phyloP scores from a whole-genome alignment of 371 early-diverging fungal genomes.

The Antonospora locustae region DNA sequence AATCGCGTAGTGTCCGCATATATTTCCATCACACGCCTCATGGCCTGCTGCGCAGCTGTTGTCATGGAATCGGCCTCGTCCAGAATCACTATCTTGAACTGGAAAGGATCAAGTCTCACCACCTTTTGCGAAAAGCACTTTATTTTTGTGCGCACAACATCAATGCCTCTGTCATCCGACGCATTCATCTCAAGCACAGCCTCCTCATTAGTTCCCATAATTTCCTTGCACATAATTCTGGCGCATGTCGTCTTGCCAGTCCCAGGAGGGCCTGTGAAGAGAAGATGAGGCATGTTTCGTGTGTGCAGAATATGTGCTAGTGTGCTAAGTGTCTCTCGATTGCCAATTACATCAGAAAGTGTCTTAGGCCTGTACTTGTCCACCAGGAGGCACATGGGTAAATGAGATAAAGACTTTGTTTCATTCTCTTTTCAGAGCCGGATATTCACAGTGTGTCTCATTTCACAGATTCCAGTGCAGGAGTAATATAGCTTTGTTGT shows the following conservation, averaged over 20 bases:
- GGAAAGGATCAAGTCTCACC: constrained; percentile 65
- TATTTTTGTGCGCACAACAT: constrained; percentile 83
- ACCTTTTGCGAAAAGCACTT: constrained; percentile 91
- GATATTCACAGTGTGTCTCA: too few relatives aligned
- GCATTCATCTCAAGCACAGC: constrained; percentile 86
- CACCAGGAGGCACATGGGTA: constrained; percentile 56
- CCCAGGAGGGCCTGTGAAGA: constrained; percentile 84
- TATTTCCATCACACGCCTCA: constrained; percentile 87
- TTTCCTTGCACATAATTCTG: constrained; percentile 67
- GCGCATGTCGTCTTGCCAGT: constrained; percentile 96
- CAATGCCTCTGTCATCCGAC: constrained; percentile 92
- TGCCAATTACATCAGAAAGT: constrained; percentile 81
- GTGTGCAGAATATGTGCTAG: constrained; percentile 67
- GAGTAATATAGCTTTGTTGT: too few relatives aligned
- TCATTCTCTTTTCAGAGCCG: too few relatives aligned
- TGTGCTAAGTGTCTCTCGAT: constrained; percentile 72
- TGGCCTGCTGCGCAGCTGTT: constrained; percentile 62
- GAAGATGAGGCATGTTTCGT: constrained; percentile 85
- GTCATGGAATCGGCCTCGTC: constrained; percentile 78
- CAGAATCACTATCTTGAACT: constrained; percentile 81
- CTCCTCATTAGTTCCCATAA: constrained; percentile 79
- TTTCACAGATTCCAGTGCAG: too few relatives aligned
- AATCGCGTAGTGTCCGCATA: constrained; percentile 81
- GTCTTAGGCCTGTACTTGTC: constrained; percentile 81
- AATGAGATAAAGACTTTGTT: too few relatives aligned